phyloP scores from a whole-genome alignment of 1,284 basidiomycete species.

The Ganoderma meredithae region DNA sequence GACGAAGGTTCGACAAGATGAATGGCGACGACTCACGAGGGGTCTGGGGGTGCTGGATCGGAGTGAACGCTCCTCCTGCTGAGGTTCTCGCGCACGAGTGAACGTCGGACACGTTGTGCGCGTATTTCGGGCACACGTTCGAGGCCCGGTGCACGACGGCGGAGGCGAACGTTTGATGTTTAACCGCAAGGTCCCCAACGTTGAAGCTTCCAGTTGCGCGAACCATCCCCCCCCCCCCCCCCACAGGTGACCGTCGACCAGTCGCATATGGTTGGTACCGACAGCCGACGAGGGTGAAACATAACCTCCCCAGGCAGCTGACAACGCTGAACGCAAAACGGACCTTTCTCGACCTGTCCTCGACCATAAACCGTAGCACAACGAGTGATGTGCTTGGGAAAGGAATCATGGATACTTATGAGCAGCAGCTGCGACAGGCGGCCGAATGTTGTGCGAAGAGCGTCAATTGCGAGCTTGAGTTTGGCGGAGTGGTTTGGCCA shows the following conservation, averaged over 20 bases:
- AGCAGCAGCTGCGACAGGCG: background rate
- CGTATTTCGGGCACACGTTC: slow-evolving; percentile 16
- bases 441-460: background rate
- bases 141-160: slow-evolving; percentile 1
- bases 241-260: slow-evolving; percentile 18
- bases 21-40: background rate
- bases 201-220: slow-evolving; percentile 6
- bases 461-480: background rate
- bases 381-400: background rate
- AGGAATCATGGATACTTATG: too few relatives aligned
- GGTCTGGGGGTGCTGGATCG: background rate
- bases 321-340: slow-evolving; percentile 11
- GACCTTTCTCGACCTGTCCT: slow-evolving; percentile 12
- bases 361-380: background rate
- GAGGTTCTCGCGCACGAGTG: background rate
- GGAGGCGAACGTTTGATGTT: slow-evolving; percentile 7
- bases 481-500: background rate
- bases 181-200: slow-evolving; percentile 5
- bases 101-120: slow-evolving; percentile 13
- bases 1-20: background rate
- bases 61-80: background rate
- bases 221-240: background rate
- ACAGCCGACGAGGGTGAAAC: slow-evolving; percentile 10
- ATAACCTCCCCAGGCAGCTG: slow-evolving; percentile 20
- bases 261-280: slow-evolving; percentile 21